Base-by-base conservation (phyloP, 2,329 filamentous ascomycete genomes). In the Ophiostoma angusticollis region DNA sequence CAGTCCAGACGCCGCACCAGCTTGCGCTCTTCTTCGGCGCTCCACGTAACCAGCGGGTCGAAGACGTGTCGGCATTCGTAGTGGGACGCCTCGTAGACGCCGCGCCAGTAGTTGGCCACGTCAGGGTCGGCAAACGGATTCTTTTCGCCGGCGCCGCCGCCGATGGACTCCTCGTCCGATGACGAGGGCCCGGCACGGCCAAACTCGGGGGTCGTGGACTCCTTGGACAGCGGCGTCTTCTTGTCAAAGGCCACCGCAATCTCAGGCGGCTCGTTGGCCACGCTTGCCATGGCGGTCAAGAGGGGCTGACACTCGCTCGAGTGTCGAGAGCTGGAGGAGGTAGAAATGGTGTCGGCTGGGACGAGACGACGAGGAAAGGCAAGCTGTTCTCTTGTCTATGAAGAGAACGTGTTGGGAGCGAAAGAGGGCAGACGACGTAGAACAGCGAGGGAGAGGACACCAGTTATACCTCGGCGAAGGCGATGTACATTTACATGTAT, bases 41-140 rank as follows among this genome's bases (percentile, higher is more conserved):
- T 62, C 71, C 72, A 75, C 17, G 63, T 55, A 35, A 68, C 63
- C 2, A 60, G 51, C 0, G 70, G 65, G 45, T 75, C 71, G 50
- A 69, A 75, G 33, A 65, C 60, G 53, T 75, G 68, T 8, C 62
- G 55, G 9, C 70, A 69, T 49, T 76, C 71, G 46, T 74, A 75
- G 11, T 50, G 40, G 6, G 54, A 51, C 1, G 52, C 45, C 3
- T 60, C 53, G 39, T 61, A 61, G 13, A 55, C 51, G 2, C 48
- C 21, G n/a, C 47, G 49, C 57, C 58, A 61, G 33, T 55, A 51
- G 3, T 47, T 47, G 1, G 57, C 57, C 1, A 50, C 48, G 4
- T 45, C 46, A 1, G 51, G 49, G 33, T 58, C 51, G 9, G 40
- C 14, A 37, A 58, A 58, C 2, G 55, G 55, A 27, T 58, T 58